phyloP scores from a whole-genome alignment of 176 grass and related monocot species.

The Rhynchospora pubera region DNA sequence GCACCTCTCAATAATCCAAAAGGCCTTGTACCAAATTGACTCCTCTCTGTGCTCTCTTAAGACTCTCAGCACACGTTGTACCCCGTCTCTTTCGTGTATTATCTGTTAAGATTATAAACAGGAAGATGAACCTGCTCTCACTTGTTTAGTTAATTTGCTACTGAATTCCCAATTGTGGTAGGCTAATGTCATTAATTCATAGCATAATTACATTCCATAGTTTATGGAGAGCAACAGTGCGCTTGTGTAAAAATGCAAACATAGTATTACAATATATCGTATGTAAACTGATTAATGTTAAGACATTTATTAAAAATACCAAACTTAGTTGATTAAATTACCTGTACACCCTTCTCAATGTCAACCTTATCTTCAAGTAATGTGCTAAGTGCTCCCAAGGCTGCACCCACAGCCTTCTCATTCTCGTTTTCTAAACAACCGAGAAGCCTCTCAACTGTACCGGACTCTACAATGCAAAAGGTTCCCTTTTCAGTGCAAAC shows the following conservation, averaged over 20 bases:
- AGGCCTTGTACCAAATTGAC: constrained; percentile 39
- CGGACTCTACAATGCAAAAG: constrained; percentile 67
- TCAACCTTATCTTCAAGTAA: constrained; percentile 68
- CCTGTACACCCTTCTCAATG: constrained; percentile 44
- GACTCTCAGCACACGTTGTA: constrained; percentile 39
- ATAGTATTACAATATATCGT: not conserved
- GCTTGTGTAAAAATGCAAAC: not conserved
- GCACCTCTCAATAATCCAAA: constrained; percentile 79
- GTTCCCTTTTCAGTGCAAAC: constrained; percentile 45
- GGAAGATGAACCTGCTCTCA: not conserved
- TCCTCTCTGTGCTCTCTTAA: constrained; percentile 54
- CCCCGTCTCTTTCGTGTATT: constrained; percentile 41
- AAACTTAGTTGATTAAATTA: not conserved
- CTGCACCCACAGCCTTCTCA: constrained; percentile 37
- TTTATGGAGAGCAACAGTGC: not conserved
- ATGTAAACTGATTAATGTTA: not conserved
- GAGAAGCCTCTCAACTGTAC: constrained; percentile 59
- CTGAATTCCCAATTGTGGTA: not conserved
- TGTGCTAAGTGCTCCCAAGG: constrained; percentile 61
- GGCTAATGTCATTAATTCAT: not conserved
- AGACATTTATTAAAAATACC: not conserved
- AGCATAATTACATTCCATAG: not conserved
- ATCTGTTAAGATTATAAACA: constrained; percentile 1
- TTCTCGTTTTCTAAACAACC: constrained; percentile 55
- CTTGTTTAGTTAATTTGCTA: not conserved